Evolutionary conservation across 305 asterid genomes (phyloP).

Genomic region (Ilex paraguariensis): DNA sequence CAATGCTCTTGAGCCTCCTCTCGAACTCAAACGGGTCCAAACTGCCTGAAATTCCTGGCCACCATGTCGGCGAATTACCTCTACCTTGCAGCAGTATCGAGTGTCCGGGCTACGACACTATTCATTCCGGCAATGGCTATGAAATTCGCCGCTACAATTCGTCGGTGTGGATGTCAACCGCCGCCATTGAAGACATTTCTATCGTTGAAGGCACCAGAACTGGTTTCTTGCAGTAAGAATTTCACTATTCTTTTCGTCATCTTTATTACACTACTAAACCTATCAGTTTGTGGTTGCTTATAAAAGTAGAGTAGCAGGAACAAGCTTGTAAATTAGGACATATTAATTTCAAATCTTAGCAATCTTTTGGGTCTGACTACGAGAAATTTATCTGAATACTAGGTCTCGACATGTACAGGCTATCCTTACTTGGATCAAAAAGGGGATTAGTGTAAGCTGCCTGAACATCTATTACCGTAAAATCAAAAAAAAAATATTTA

Average conservation of each 20-base stretch:
- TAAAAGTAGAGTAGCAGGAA: background rate
- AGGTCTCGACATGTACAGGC: too few relatives aligned
- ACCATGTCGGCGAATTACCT: slow-evolving; percentile 34
- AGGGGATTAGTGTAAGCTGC: too few relatives aligned
- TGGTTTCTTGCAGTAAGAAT: slow-evolving; percentile 60
- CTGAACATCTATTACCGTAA: too few relatives aligned
- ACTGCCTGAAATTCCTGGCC: slow-evolving; percentile 9
- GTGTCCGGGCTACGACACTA: slow-evolving; percentile 71
- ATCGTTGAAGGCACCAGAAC: slow-evolving; percentile 47
- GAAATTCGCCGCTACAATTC: slow-evolving; percentile 84
- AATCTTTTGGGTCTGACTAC: too few relatives aligned
- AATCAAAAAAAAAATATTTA: too few relatives aligned
- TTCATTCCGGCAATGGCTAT: slow-evolving; percentile 54
- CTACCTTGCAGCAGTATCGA: slow-evolving; percentile 75
- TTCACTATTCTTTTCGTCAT: background rate
- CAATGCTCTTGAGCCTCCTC: slow-evolving; percentile 43
- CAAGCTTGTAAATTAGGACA: too few relatives aligned
- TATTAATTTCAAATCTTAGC: too few relatives aligned
- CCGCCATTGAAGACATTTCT: slow-evolving; percentile 62
- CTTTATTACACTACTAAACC: background rate
- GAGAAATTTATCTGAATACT: too few relatives aligned
- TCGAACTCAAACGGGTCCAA: slow-evolving; percentile 20
- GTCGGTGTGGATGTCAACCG: slow-evolving; percentile 65
- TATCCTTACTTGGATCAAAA: too few relatives aligned
- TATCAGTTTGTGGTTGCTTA: background rate